Base-by-base conservation (phyloP, 1,139 yeast genomes). In the Geotrichum histeridarum region DNA sequence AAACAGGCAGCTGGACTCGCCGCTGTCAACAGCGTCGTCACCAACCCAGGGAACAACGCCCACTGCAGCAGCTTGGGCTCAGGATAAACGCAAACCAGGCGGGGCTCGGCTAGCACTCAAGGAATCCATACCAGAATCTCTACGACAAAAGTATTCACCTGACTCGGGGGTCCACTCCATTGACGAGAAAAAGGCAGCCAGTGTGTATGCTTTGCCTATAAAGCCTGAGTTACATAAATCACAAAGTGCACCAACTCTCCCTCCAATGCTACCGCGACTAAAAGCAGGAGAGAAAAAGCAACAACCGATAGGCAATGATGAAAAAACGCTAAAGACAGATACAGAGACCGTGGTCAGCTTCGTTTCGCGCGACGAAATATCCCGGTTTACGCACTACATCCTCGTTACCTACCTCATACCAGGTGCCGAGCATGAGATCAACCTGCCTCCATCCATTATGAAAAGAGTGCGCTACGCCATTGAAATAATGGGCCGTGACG, bases 401-500 rank as follows among this genome's bases (percentile, higher is more conserved):
- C 74, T 90, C 53, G 77, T 81, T 54, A 86, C 88, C 35, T 93
- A 93, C 70, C 81, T 93, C 62, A 83, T 83, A 37, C 87, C 86
- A 52, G 83, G 83, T 61, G 85, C 95, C 9, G 88, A 84, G 62
- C 85, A 88, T 62, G 84, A 81, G 63, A 75, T 93, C 48, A 77
- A 81, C 54, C 76, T 93, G 51, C 98, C 99, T 0, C 77, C 77
- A 12, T 78, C 79, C 31, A 77, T 88, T 60, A 78, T 83, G 55
- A 70, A 79, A 50, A 76, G 77, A 42, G 80, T 89, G 35, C 74
- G 84, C 38, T 77, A 78, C 54, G 81, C 89, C 33, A 81, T 90
- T 52, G 90, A 86, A 65, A 75, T 77, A 4, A 89, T 88, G 55
- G 93, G 93, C 12, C 59, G 97, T 64, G 96, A 90, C 69, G 97